Conservation (phyloP, 495 filamentous ascomycete species). For the Clavariopsis aquatica region DNA sequence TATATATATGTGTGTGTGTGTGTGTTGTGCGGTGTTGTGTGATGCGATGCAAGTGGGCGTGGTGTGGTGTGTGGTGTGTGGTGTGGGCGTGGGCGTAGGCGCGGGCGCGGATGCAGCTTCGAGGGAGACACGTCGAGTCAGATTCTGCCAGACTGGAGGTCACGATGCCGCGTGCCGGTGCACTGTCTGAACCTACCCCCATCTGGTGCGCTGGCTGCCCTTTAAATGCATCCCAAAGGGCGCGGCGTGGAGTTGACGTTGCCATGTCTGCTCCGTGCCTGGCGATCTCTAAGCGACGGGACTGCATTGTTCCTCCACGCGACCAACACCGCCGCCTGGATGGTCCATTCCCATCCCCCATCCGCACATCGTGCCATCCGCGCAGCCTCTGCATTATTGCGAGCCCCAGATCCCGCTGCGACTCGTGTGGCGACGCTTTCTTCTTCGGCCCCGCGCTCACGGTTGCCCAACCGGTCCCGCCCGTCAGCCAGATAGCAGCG, state of each 20-base stretch:
- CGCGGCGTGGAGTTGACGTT: too few species aligned
- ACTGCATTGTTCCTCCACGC: slow-evolving; percentile 4
- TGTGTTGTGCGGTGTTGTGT: neutral
- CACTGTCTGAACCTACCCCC: too few species aligned
- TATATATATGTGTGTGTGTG: neutral
- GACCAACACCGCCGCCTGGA: slow-evolving; percentile 2
- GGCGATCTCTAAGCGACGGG: slow-evolving; percentile 18
- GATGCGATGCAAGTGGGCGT: neutral
- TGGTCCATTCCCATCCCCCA: slow-evolving; percentile 4
- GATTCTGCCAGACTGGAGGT: neutral
- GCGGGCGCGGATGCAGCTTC: too few species aligned
- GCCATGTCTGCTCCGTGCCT: slow-evolving; percentile 3
- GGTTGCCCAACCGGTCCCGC: slow-evolving; percentile 27
- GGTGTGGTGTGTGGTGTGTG: too few species aligned
- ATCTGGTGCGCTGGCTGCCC: too few species aligned
- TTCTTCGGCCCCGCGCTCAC: slow-evolving; percentile 25
- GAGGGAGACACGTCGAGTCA: neutral
- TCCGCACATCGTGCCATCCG: neutral
- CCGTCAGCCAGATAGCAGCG: slow-evolving; percentile 29
- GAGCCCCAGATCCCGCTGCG: slow-evolving; percentile 13
- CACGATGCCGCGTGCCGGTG: neutral
- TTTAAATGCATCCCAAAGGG: neutral
- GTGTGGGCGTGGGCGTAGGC: too few species aligned
- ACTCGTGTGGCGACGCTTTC: slow-evolving; percentile 30
- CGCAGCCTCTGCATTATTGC: neutral